Evolutionary conservation across 371 early-diverging fungal species (phyloP).

Genomic region (Batkoa obscura): DNA sequence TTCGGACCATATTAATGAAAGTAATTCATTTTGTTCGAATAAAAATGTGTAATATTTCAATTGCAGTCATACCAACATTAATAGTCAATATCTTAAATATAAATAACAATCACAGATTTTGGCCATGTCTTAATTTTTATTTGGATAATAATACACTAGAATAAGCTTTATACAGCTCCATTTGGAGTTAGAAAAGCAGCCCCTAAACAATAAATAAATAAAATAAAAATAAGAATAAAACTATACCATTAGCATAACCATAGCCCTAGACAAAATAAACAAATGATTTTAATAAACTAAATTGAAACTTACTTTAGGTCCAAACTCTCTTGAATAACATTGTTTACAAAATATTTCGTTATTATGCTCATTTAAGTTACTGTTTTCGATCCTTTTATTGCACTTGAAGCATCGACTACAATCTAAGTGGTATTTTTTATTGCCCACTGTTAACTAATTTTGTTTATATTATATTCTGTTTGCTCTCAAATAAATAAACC

Average conservation of each 20-base stretch:
- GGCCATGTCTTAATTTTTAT: no score
- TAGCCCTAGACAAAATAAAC: not conserved
- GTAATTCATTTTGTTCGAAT: no score
- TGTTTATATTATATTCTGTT: not conserved
- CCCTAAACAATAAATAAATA: not conserved
- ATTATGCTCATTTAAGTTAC: constrained; percentile 21
- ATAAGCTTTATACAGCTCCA: not conserved
- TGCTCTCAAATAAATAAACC: not conserved
- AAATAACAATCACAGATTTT: no score
- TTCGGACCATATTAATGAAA: no score
- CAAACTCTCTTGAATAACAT: constrained; percentile 24
- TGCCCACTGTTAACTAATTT: constrained; percentile 8
- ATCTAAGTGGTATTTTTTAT: constrained; percentile 20
- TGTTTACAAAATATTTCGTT: constrained; percentile 23
- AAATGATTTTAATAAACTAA: not conserved
- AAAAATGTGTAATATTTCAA: no score
- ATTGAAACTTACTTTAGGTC: constrained; percentile 16
- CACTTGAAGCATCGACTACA: constrained; percentile 27
- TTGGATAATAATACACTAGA: not conserved
- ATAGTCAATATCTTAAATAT: no score
- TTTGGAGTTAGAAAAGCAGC: not conserved
- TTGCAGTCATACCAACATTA: no score
- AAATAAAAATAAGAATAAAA: not conserved
- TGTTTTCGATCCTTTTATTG: constrained; percentile 15
- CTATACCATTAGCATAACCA: not conserved